Evolutionary conservation across 805 yeast genomes (phyloP), one percentile per base, ranked within the genome.

Genomic region (Candida peoriensis): DNA sequence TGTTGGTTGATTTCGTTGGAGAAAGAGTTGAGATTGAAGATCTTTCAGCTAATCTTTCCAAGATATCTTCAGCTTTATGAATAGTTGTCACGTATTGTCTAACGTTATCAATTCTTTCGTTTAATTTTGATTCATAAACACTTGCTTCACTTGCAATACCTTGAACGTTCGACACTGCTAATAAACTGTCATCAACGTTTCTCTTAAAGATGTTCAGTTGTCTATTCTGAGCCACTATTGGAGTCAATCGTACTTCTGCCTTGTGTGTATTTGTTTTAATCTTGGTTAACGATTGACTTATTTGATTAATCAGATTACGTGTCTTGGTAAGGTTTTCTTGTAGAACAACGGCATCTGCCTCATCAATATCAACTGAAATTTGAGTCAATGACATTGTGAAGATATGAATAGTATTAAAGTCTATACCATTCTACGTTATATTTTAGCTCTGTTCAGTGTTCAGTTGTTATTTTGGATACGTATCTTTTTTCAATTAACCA

Each of bases 271-370:
- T 71, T 20, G 55, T 56, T 6, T 78, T 66, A 35, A 88, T 70
- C 32, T 62, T 64, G 20, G 57, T 63, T 27, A 86, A 63, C 3
- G 86, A 76, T 19, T 60, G 58, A 9, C 74, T 64, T 36, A 88
- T 78, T 28, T 70, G 59, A 2, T 57, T 51, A 8, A 87, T 72
- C 26, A 86, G 58, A 14, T 64, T 66, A 25, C 72, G 70, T 4
- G 86, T 74, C 35, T 76, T 71, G 32, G 67, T 58, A 22, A 89
- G 65, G 35, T 82, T 79, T 50, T 83, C 93, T 34, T 85, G 82
- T 21, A 88, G 68, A 5, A 88, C 88, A 2, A 86, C 79, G 22
- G 86, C 78, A 47, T 87, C 96, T 3, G 89, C 88, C 54, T 81
- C 90, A 49, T 83, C 89, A 3, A 78, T 64, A 48, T 81, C 89